Conservation (phyloP, 495 filamentous ascomycete genomes). For the Podospora sp. region DNA sequence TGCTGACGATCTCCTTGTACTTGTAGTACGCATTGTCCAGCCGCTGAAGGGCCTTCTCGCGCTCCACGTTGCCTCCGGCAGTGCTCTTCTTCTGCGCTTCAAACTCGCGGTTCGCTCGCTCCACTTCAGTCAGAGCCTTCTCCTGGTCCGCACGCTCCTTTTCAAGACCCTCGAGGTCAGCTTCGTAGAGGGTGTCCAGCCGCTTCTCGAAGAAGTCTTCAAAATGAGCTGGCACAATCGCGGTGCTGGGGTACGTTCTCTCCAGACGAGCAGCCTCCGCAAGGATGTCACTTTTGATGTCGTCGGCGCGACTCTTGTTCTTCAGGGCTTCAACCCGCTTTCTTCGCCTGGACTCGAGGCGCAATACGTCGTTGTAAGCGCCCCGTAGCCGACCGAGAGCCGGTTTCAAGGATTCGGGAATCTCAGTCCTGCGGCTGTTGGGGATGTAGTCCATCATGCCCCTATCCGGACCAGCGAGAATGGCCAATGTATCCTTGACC, state of each 20-base stretch:
- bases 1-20: constrained; percentile 91
- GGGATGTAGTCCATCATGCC: constrained; percentile 87
- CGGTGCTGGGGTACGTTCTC: constrained; percentile 79
- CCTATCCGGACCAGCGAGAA: constrained; percentile 76
- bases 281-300: constrained; percentile 84
- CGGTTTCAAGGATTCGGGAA: constrained; percentile 77
- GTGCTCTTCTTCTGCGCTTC: constrained; percentile 61
- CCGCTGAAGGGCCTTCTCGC: constrained; percentile 83
- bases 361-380: constrained; percentile 77
- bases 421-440: constrained; percentile 73
- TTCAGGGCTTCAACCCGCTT: constrained; percentile 74
- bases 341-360: constrained; percentile 75
- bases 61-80: constrained; percentile 71
- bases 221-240: constrained; percentile 81
- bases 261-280: constrained; percentile 82
- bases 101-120: constrained; percentile 78
- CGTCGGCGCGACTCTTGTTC: constrained; percentile 80
- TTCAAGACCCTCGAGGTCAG: constrained; percentile 68
- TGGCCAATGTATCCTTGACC: constrained; percentile 69
- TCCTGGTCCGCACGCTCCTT: constrained; percentile 79
- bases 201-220: constrained; percentile 87
- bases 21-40: constrained; percentile 92
- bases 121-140: constrained; percentile 64
- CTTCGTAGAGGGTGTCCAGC: constrained; percentile 71
- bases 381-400: constrained; percentile 73